phyloP scores from a whole-genome alignment of 2,329 filamentous ascomycete genomes.

The Fusarium devonianum region DNA sequence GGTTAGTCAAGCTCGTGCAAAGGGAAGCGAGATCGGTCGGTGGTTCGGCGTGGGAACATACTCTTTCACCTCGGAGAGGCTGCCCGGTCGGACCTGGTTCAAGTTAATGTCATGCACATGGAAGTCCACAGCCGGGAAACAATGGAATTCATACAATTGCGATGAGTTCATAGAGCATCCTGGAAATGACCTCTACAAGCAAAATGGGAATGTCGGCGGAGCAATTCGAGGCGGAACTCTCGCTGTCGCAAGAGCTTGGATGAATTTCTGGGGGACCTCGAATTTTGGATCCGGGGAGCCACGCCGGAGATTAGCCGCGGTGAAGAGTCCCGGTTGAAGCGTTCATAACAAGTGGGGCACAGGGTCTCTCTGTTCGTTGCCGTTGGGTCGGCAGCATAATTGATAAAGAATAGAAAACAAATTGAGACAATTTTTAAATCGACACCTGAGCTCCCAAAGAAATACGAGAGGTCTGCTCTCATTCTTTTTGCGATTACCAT shows the following conservation, averaged over 20 bases:
- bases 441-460: too few relatives aligned
- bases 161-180: constrained; percentile 97
- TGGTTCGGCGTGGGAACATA: constrained; percentile 55
- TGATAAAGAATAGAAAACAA: too few relatives aligned
- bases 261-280: constrained; percentile 40
- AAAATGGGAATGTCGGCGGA: constrained; percentile 26
- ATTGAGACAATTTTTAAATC: too few relatives aligned
- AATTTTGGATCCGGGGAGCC: constrained; percentile 34
- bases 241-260: constrained; percentile 23
- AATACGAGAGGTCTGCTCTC: too few relatives aligned
- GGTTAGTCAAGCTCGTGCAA: constrained; percentile 19
- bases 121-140: too few relatives aligned
- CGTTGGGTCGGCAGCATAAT: too few relatives aligned
- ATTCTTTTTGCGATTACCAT: too few relatives aligned
- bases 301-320: constrained; percentile 45
- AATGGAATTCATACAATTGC: constrained; percentile 71
- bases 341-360: constrained; percentile 27
- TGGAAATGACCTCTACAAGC: constrained; percentile 47
- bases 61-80: constrained; percentile 93
- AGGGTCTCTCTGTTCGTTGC: too few relatives aligned
- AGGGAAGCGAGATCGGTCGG: not conserved
- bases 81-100: constrained; percentile 85
- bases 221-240: constrained; percentile 12
- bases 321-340: constrained; percentile 17
- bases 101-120: constrained; percentile 17